Conservation (phyloP, 257 asterid genomes). For the Marsdenia floribunda region DNA sequence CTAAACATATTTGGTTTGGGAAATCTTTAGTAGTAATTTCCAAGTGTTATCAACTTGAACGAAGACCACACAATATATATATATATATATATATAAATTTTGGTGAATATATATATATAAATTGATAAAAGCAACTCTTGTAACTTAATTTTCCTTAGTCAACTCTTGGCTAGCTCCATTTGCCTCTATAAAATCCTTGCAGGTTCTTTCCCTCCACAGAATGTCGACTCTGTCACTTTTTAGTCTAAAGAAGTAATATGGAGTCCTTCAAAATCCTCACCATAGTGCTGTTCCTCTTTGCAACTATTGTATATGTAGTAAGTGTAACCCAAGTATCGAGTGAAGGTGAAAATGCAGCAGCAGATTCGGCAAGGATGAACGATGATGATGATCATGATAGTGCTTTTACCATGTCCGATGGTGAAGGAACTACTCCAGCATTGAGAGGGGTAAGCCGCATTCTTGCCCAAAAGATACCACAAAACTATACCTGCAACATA, state of each 20-base stretch:
- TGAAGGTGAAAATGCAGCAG: not conserved
- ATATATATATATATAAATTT: too few relatives aligned
- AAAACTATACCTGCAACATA: conserved; percentile 23
- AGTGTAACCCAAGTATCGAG: not conserved
- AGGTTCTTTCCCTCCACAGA: too few relatives aligned
- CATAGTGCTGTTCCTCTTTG: not conserved
- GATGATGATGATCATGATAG: not conserved
- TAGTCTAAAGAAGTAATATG: not conserved
- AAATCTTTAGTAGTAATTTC: not conserved
- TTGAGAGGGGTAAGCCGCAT: conserved; percentile 11
- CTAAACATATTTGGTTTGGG: not conserved
- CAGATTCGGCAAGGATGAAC: not conserved
- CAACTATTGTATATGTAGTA: not conserved
- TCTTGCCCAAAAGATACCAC: conserved; percentile 16
- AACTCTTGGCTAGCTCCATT: not conserved
- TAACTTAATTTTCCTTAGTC: conserved; percentile 6
- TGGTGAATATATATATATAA: too few relatives aligned
- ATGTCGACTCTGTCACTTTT: not conserved
- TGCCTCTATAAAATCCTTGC: not conserved
- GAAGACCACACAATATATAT: not conserved
- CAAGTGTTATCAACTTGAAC: not conserved
- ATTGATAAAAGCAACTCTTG: conserved; percentile 9
- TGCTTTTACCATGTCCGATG: not conserved
- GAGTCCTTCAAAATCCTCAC: not conserved
- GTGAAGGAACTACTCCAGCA: not conserved